Evolutionary conservation across 2,329 filamentous ascomycete species (phyloP), one percentile per base, ranked within the genome.

Genomic region (Calonectria naviculata): DNA sequence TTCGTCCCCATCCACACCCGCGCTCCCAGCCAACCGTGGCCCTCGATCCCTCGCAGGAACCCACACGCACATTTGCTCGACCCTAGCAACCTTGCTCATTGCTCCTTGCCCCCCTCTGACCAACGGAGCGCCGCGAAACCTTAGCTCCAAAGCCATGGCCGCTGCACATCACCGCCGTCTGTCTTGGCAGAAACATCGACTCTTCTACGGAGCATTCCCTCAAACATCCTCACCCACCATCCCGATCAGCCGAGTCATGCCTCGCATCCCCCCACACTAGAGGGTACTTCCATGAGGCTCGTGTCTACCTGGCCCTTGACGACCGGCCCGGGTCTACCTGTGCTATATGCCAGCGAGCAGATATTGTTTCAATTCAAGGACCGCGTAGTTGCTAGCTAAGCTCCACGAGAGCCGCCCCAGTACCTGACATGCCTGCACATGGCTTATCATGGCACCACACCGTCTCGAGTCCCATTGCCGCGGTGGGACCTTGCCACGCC

Each of bases 371-470:
- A 49, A 13, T 44, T 44, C 52, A 46, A 34, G 54, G 36, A 10
- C 56, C 24, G 24, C 36, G 15, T 62, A 56, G 12, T 49, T 56
- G 47, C 12, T 56, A 47, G 24, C 36, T 58, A 58, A 52, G 46
- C 41, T 66, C 63, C 63, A 58, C 38, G 36, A 15, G 34, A 26
- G 52, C 15, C 15, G 44, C 29, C 31, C 26, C 28, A 31, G 49
- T 49, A 29, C 44, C 29, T 42, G 38, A 26, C 34, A 62, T 66
- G 54, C 68, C 54, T 41, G 6, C 67, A 21, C 61, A 63, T 65
- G 62, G 71, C 74, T 77, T 78, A 77, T 76, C 76, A 73, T 76
- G 46, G 75, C 73, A 71, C 74, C 72, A 74, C 66, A 46, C 74
- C 68, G 41, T 66, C 44, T 68, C 56, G 42, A 69, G 70, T 49